Conservation (phyloP, 2,329 filamentous ascomycete genomes). For the Aspergillus alliaceus region DNA sequence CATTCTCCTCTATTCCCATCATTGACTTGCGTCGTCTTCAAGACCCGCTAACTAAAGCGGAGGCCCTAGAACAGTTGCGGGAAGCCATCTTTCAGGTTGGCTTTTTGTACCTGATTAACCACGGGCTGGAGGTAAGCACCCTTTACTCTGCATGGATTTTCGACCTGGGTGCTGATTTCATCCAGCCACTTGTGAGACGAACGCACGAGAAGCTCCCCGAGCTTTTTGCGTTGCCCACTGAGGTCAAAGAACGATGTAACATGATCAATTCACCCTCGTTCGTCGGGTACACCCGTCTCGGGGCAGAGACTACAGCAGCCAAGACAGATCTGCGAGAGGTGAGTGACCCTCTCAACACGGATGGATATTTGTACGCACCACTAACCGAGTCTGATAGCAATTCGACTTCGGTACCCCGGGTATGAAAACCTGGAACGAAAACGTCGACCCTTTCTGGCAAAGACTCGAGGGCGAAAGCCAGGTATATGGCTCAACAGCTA, state of each 20-base stretch:
- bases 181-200: conserved; percentile 21
- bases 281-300: conserved; percentile 34
- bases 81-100: conserved; percentile 37
- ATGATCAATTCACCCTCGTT: conserved; percentile 37
- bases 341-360: not conserved
- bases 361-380: not conserved
- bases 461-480: conserved; percentile 32
- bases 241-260: conserved; percentile 29
- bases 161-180: not conserved
- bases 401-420: conserved; percentile 40
- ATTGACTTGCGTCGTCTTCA: conserved; percentile 30
- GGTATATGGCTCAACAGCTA: conserved; percentile 6
- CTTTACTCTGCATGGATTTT: not conserved
- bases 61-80: conserved; percentile 26
- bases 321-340: conserved; percentile 35
- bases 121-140: conserved; percentile 30
- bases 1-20: conserved; percentile 31
- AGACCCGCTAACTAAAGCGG: conserved; percentile 22
- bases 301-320: conserved; percentile 34
- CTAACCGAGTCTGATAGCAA: conserved; percentile 39
- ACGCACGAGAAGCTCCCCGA: conserved; percentile 24
- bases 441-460: conserved; percentile 50
- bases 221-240: conserved; percentile 26
- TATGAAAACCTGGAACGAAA: conserved; percentile 28
- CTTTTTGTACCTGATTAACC: conserved; percentile 37